phyloP scores from a whole-genome alignment of 495 filamentous ascomycete species.

The Podospora bellae-mahoneyi region DNA sequence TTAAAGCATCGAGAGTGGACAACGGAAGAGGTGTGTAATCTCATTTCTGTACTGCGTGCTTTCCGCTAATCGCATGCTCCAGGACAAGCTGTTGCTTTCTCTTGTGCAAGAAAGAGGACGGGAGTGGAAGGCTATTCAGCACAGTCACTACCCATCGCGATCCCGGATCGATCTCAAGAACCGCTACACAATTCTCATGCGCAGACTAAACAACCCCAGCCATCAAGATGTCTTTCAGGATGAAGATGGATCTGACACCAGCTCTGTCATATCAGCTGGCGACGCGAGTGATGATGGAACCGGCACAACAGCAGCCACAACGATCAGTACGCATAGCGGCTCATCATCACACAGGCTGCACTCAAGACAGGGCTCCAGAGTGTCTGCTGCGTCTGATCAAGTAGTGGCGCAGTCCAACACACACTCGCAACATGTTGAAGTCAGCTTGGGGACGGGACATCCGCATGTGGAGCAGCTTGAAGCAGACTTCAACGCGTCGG shows the following conservation, averaged over 20 bases:
- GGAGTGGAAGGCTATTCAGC: slow-evolving; percentile 8
- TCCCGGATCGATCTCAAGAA: slow-evolving; percentile 10
- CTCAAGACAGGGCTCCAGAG: neutral
- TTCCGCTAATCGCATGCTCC: neutral
- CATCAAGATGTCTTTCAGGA: neutral
- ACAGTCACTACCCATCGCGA: slow-evolving; percentile 9
- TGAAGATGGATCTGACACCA: slow-evolving; percentile 9
- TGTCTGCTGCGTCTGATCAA: neutral
- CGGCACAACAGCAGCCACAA: neutral
- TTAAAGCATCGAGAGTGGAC: slow-evolving; percentile 10
- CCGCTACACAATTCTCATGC: slow-evolving; percentile 9
- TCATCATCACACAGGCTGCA: neutral
- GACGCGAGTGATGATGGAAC: neutral
- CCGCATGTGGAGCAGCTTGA: neutral
- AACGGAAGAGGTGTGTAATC: neutral
- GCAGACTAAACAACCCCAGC: slow-evolving; percentile 7
- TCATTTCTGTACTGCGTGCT: neutral
- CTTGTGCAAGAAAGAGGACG: slow-evolving; percentile 8
- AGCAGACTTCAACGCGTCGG: neutral
- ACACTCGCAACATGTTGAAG: neutral
- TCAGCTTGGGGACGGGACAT: neutral
- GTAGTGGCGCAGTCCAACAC: neutral
- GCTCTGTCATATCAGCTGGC: neutral
- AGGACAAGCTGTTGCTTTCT: slow-evolving; percentile 3
- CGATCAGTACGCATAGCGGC: neutral